These are phyloP conservation scores for Colletotrichum sp. DNA, from an alignment of 2,329 filamentous ascomycete species.

Conservation along the genomic window DNA sequence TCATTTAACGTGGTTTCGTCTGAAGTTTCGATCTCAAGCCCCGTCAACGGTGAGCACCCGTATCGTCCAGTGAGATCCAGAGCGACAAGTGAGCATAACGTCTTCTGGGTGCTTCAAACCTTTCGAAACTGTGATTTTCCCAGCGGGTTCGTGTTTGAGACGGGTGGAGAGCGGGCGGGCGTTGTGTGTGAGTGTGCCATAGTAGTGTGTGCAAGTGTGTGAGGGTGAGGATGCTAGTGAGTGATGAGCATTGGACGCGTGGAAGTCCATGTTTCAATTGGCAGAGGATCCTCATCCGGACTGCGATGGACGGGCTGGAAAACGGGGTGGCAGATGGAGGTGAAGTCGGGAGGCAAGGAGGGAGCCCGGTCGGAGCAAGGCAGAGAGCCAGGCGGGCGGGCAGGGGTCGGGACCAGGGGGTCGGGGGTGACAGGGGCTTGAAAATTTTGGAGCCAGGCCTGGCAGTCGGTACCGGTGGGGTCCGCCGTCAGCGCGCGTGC, in stretches of 20 bases:
- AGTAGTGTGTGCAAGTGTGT: not conserved
- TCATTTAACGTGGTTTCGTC: constrained; percentile 10
- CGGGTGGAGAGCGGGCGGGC: constrained; percentile 5
- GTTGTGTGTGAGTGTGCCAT: not conserved
- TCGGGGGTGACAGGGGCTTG: not conserved
- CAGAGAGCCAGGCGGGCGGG: not conserved
- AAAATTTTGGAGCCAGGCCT: constrained; percentile 16
- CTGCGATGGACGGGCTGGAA: not conserved
- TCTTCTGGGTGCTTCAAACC: constrained; percentile 10
- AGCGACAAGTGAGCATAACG: not conserved
- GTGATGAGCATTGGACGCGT: not conserved
- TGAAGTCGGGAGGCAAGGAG: constrained; percentile 11
- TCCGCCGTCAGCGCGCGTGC: not conserved
- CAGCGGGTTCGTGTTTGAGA: constrained; percentile 17
- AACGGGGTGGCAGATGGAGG: not conserved
- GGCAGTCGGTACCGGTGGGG: constrained; percentile 18
- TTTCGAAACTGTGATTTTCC: constrained; percentile 10
- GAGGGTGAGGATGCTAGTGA: not conserved
- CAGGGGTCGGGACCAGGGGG: not conserved
- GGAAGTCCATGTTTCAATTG: constrained; percentile 19
- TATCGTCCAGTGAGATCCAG: not conserved
- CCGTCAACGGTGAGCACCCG: not conserved
- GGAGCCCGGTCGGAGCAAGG: not conserved
- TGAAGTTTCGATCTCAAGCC: constrained; percentile 6
- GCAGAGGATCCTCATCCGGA: constrained; percentile 3